These are phyloP conservation scores for Plantago coronopus DNA, from an alignment of 305 asterid genomes.

Conservation along the genomic window DNA sequence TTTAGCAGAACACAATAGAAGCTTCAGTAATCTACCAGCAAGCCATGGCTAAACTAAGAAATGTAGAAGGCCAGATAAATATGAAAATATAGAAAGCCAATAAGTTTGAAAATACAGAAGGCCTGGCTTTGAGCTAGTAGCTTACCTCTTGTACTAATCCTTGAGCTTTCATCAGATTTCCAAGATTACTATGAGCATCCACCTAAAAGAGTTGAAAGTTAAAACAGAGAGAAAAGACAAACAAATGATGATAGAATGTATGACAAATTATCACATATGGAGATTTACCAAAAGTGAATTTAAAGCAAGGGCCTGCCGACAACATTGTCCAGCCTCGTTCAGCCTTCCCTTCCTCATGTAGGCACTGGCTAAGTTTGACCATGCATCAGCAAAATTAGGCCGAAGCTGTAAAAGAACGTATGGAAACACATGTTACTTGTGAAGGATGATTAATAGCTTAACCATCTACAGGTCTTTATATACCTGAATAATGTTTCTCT, in stretches of 20 bases:
- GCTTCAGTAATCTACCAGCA: slow-evolving; percentile 7
- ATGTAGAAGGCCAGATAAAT: slow-evolving; percentile 1
- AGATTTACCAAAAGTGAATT: slow-evolving; percentile 65
- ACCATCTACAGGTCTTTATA: too few relatives aligned
- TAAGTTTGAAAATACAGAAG: neutral
- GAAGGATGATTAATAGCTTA: slow-evolving; percentile 2
- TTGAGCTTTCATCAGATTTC: slow-evolving; percentile 98
- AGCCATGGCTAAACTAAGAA: slow-evolving; percentile 4
- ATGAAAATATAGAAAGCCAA: neutral
- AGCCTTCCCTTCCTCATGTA: slow-evolving; percentile 86
- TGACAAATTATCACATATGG: slow-evolving; percentile 9
- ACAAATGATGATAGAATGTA: slow-evolving; percentile 11
- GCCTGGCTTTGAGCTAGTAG: slow-evolving; percentile 13
- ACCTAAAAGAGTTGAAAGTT: slow-evolving; percentile 47
- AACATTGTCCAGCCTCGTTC: slow-evolving; percentile 80
- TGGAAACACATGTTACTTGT: slow-evolving; percentile 19
- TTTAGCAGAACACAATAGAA: slow-evolving; percentile 14
- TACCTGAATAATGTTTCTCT: too few relatives aligned
- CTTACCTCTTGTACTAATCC: slow-evolving; percentile 89
- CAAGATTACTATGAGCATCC: slow-evolving; percentile 98
- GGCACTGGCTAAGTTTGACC: slow-evolving; percentile 94
- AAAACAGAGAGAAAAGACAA: slow-evolving; percentile 19
- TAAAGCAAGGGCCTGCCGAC: slow-evolving; percentile 89
- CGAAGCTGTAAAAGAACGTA: slow-evolving; percentile 60
- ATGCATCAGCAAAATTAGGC: slow-evolving; percentile 90